These are phyloP conservation scores for Plasmodium cynomolgi DNA, from an alignment of 169 alveolate species.

Conservation along the genomic window DNA sequence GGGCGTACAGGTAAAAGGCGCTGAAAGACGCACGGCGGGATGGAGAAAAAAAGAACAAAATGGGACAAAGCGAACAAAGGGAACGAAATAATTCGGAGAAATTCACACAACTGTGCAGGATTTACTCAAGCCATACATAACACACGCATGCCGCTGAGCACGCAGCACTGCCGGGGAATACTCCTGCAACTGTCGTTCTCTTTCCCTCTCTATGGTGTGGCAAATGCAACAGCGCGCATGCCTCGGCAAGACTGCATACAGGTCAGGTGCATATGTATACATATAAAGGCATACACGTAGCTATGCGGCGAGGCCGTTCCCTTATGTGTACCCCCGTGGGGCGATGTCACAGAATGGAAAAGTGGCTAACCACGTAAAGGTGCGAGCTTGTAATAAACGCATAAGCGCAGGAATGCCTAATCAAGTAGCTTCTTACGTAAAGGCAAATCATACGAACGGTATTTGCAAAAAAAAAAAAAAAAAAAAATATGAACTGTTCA, in stretches of 20 bases:
- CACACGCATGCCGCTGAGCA: not conserved
- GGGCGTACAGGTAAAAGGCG: not conserved
- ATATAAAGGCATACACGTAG: not conserved
- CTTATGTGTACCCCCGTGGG: not conserved
- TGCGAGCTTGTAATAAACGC: not conserved
- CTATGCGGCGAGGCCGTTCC: not conserved
- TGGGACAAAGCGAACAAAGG: not conserved
- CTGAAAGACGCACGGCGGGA: not conserved
- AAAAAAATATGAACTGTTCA: constrained; percentile 19
- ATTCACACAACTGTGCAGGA: not conserved
- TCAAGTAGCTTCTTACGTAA: not conserved
- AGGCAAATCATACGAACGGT: not conserved
- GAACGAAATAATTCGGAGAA: not conserved
- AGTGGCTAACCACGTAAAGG: not conserved
- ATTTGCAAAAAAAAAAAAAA: not conserved
- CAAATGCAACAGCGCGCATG: not conserved
- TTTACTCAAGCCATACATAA: not conserved
- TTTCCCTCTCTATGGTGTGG: not conserved
- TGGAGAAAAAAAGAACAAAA: not conserved
- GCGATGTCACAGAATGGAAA: not conserved
- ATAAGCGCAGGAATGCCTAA: not conserved
- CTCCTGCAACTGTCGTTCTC: not conserved
- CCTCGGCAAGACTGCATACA: not conserved
- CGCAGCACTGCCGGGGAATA: not conserved
- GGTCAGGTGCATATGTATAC: not conserved